Conservation (phyloP, 257 asterid species). For the Anisodus acutangulus region DNA sequence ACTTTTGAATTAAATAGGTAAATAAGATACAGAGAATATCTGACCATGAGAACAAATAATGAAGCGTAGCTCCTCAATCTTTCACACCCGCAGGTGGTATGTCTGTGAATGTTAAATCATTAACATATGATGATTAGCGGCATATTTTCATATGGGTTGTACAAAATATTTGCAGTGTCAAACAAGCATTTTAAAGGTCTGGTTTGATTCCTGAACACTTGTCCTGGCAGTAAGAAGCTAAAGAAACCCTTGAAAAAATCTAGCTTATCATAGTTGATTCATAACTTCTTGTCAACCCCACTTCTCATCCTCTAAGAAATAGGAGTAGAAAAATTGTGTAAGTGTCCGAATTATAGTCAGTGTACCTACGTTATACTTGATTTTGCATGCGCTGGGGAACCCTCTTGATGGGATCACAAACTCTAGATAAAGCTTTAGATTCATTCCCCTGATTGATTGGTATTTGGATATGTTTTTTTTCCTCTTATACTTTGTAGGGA, state of each 20-base stretch:
- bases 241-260: background rate
- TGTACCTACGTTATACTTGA: constrained; percentile 1
- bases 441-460: background rate
- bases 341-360: background rate
- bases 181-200: constrained; percentile 1
- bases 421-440: background rate
- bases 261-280: background rate
- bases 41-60: background rate
- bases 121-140: background rate
- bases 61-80: background rate
- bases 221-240: background rate
- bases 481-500: background rate
- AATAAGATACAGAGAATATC: background rate
- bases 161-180: background rate
- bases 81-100: background rate
- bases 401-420: background rate
- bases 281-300: background rate
- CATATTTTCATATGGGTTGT: background rate
- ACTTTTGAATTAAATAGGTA: background rate
- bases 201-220: background rate
- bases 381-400: background rate
- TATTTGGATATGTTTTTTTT: background rate
- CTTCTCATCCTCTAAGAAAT: background rate
- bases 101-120: background rate
- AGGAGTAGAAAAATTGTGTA: background rate